Evolutionary conservation across 2,329 filamentous ascomycete species (phyloP).

Genomic region (Fusarium scirpi): DNA sequence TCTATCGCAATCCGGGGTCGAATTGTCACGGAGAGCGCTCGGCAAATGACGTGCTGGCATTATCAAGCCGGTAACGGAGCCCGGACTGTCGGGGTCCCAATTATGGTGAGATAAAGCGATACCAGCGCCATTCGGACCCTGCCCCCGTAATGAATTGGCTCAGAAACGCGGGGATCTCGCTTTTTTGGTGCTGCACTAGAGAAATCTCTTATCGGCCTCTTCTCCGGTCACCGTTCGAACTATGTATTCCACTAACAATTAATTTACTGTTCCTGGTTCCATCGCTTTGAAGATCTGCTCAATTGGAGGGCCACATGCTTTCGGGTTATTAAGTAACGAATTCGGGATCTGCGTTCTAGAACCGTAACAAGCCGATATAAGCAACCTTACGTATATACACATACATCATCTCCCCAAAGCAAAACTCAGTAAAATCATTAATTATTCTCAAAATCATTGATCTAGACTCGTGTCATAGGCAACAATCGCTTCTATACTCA

Average conservation of each 20-base stretch:
- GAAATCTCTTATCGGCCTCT: conserved; percentile 15
- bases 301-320: conserved; percentile 6
- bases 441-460: background rate
- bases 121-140: conserved; percentile 27
- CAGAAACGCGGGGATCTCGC: background rate
- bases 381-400: background rate
- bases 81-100: conserved; percentile 34
- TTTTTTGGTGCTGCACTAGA: background rate
- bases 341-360: conserved; percentile 25
- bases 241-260: conserved; percentile 27
- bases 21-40: conserved; percentile 35
- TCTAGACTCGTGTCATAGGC: conserved; percentile 16
- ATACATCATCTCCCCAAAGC: background rate
- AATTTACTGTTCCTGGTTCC: background rate
- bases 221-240: conserved; percentile 11
- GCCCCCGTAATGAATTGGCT: conserved; percentile 6
- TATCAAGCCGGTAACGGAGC: conserved; percentile 48
- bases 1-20: conserved; percentile 46
- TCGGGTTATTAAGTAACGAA: conserved; percentile 21
- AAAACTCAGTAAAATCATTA: background rate
- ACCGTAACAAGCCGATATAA: conserved; percentile 28
- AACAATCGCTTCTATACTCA: conserved; percentile 14
- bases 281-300: background rate
- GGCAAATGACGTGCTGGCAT: conserved; percentile 49
- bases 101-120: conserved; percentile 24